Base-by-base conservation (phyloP, 225 moss, liverwort and hornwort genomes). In the Bryum argenteum region DNA sequence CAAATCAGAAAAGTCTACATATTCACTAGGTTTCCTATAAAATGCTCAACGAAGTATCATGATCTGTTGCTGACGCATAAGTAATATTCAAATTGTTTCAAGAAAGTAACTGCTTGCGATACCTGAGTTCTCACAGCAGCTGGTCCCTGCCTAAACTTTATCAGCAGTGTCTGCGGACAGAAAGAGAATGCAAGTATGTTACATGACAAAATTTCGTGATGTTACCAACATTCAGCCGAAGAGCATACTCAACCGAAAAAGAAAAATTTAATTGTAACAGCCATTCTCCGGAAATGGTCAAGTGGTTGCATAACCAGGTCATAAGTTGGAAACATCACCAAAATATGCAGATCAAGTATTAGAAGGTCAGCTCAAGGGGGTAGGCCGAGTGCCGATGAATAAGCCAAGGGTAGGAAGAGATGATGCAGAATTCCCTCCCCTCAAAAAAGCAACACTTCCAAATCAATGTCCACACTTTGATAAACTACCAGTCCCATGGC, bases 71-170 rank as follows among this genome's bases (percentile, higher is more conserved):
- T 44, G 20, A 58, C 37, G 37, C 10, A 24, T 15, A 15, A 45
- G 44, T 58, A 33, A 6, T 56, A 51, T 56, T 50, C 65, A 52
- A 55, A 60, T 42, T 51, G 58, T 57, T 22, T 18, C 15, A 71
- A 51, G 19, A 75, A 14, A 44, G 48, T 21, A 12, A 19, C 10
- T 24, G 40, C 15, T 63, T 39, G 37, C 53, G 59, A 67, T 84
- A 98, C 97, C 94, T 98, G 97, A 44, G 97, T 94, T 81, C 94
- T 83, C 33, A 94, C 97, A 63, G 91, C 61, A 55, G 84, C 72
- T 70, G 97, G 94, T 52, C 94, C 94, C 60, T 92, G 84, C 52
- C 92, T 86, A 53, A 98, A 98, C 81, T 89, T 98, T 58, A 98
- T 77, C 58, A 98, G 90, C 76, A 98, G 73, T 14, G 91, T 68